Percentiles rank a stretch among this genome's conserved stretches.
These are phyloP conservation scores for Halophytophthora batemanensis DNA, from an alignment of 352 stramenopile species.

Conservation along the genomic window DNA sequence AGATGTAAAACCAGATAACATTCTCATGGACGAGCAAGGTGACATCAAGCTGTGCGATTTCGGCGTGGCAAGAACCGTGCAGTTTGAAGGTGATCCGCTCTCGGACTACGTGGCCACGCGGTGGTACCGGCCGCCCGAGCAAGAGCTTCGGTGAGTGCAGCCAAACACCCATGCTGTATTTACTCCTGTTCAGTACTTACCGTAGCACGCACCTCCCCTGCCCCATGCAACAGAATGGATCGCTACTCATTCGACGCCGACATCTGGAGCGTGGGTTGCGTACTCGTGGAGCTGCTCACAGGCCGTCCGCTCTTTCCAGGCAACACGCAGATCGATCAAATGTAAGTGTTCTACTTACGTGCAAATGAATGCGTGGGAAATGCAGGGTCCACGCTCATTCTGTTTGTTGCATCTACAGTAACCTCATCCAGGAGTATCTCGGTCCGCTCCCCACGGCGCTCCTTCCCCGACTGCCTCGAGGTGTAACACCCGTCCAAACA, in stretches of 20 bases:
- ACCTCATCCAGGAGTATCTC: conserved; percentile 70
- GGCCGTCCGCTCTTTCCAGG: conserved; percentile 74
- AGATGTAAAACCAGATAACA: conserved; percentile 86
- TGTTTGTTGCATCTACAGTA: conserved; percentile 26
- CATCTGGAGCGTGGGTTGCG: conserved; percentile 79
- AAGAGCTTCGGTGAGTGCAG: conserved; percentile 58
- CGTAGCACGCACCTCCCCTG: background rate
- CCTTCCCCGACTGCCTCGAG: conserved; percentile 48
- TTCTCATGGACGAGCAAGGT: conserved; percentile 67
- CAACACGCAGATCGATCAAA: conserved; percentile 76
- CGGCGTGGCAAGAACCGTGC: conserved; percentile 66
- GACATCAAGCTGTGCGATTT: conserved; percentile 82
- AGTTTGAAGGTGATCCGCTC: conserved; percentile 74
- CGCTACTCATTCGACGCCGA: conserved; percentile 82
- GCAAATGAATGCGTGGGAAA: background rate
- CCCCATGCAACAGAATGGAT: conserved; percentile 40
- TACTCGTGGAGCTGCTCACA: conserved; percentile 72
- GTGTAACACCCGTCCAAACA: conserved; percentile 31
- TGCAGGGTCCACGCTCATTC: background rate
- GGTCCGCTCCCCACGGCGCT: conserved; percentile 49
- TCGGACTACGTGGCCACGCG: conserved; percentile 80
- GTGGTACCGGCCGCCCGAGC: conserved; percentile 81
- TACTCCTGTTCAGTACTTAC: background rate
- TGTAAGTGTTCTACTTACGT: conserved; percentile 32
- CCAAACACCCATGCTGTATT: background rate